Percentiles rank a stretch among this genome's conserved stretches.
Conservation (phyloP, 2,329 filamentous ascomycete genomes). For the Calonectria hawksworthii region DNA sequence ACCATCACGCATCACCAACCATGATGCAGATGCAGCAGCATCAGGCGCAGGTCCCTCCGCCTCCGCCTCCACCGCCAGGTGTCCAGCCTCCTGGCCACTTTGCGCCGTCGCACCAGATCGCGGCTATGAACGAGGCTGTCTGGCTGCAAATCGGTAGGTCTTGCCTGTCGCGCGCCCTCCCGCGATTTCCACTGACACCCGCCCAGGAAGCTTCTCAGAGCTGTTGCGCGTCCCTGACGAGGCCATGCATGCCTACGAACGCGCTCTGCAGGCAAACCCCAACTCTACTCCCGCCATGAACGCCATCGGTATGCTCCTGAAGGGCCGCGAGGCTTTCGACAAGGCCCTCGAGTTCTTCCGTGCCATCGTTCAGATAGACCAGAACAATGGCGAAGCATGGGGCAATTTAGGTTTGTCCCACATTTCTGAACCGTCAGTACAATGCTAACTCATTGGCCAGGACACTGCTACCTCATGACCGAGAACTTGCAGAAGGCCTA, state of each 20-base stretch:
- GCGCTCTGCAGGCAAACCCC: constrained; percentile 87
- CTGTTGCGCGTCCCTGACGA: constrained; percentile 90
- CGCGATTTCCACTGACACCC: constrained; percentile 38
- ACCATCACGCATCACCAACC: constrained; percentile 85
- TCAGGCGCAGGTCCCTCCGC: constrained; percentile 72
- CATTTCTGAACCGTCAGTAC: constrained; percentile 8
- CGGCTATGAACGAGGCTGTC: constrained; percentile 84
- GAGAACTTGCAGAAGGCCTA: constrained; percentile 98
- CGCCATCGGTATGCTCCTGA: constrained; percentile 90
- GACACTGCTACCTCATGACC: constrained; percentile 99
- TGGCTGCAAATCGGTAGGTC: constrained; percentile 93
- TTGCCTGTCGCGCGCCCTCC: constrained; percentile 23
- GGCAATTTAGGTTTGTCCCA: constrained; percentile 83
- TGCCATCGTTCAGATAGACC: constrained; percentile 90
- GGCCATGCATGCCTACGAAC: constrained; percentile 91
- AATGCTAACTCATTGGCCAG: constrained; percentile 58
- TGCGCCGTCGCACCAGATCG: constrained; percentile 80
- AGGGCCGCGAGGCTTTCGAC: constrained; percentile 92
- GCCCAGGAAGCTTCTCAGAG: constrained; percentile 85
- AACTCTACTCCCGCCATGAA: constrained; percentile 94
- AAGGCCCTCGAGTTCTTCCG: constrained; percentile 95
- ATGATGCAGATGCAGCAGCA: constrained; percentile 78
- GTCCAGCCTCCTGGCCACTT: constrained; percentile 71
- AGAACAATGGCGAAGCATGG: constrained; percentile 94
- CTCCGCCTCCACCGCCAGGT: constrained; percentile 60